phyloP scores from a whole-genome alignment of 306 rosid species.

The Oemleria cerasiformis region DNA sequence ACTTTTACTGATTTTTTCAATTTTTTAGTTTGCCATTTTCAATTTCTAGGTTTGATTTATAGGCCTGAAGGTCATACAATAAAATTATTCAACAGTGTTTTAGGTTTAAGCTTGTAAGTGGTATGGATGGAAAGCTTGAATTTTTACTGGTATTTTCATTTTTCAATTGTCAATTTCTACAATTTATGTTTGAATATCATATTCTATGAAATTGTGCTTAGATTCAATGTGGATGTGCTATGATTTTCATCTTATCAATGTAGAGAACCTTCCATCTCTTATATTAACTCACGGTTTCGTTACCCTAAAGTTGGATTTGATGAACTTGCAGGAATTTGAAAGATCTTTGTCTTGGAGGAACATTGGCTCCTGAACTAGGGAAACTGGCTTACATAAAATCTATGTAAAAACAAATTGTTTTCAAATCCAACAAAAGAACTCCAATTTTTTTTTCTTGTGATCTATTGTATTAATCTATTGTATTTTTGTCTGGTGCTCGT shows the following conservation, averaged over 20 bases:
- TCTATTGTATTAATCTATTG: background rate
- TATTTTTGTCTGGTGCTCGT: conserved; percentile 10
- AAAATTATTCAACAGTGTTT: background rate
- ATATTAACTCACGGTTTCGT: background rate
- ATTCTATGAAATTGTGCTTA: background rate
- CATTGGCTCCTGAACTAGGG: conserved; percentile 60
- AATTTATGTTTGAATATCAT: background rate
- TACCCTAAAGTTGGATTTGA: conserved; percentile 15
- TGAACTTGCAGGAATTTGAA: conserved; percentile 53
- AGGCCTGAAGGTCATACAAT: background rate
- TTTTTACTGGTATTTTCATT: background rate
- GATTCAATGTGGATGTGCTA: background rate
- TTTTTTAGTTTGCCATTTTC: background rate
- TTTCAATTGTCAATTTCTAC: background rate
- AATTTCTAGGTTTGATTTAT: no score
- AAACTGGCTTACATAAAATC: conserved; percentile 52
- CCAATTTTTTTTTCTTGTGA: background rate
- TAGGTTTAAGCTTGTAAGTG: background rate
- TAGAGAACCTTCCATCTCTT: background rate
- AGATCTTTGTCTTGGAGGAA: conserved; percentile 61
- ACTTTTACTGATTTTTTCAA: background rate
- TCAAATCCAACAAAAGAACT: background rate
- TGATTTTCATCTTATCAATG: background rate
- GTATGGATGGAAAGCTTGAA: background rate
- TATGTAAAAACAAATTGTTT: conserved; percentile 40